These are phyloP conservation scores for Pythium coloratum DNA, from an alignment of 352 stramenopile species.

Conservation along the genomic window DNA sequence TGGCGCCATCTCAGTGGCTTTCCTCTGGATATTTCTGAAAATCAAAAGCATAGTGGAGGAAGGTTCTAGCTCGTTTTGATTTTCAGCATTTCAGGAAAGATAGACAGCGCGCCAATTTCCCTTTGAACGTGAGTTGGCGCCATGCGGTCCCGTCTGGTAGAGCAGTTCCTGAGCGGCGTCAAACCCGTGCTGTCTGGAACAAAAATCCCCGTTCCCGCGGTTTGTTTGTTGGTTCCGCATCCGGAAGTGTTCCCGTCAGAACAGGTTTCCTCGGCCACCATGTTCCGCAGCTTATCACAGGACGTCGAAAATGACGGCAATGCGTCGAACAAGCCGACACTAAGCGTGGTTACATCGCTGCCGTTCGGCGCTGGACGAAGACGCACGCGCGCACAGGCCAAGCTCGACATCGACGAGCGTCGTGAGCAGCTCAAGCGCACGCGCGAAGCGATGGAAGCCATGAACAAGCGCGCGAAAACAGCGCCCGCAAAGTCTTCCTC, in stretches of 20 bases:
- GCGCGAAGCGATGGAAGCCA: slow-evolving; percentile 25
- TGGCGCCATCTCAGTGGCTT: neutral
- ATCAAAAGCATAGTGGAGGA: neutral
- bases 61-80: neutral
- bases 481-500: slow-evolving; percentile 5
- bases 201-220: slow-evolving; percentile 1
- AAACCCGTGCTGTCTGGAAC: neutral
- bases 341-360: slow-evolving; percentile 1
- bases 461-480: slow-evolving; percentile 15
- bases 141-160: neutral
- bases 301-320: slow-evolving; percentile 18
- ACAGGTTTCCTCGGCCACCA: slow-evolving; percentile 5
- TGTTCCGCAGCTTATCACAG: slow-evolving; percentile 26
- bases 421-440: slow-evolving; percentile 35
- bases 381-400: slow-evolving; percentile 37
- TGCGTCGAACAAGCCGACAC: neutral
- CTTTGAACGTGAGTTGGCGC: slow-evolving; percentile 9
- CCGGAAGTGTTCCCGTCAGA: neutral
- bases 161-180: neutral
- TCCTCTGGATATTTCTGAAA: neutral
- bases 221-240: slow-evolving; percentile 7
- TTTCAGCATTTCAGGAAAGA: neutral
- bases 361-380: slow-evolving; percentile 5
- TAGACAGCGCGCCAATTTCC: slow-evolving; percentile 5
- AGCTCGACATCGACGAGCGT: slow-evolving; percentile 30